phyloP scores from a whole-genome alignment of 352 stramenopile species.

The Pythium periplocum region DNA sequence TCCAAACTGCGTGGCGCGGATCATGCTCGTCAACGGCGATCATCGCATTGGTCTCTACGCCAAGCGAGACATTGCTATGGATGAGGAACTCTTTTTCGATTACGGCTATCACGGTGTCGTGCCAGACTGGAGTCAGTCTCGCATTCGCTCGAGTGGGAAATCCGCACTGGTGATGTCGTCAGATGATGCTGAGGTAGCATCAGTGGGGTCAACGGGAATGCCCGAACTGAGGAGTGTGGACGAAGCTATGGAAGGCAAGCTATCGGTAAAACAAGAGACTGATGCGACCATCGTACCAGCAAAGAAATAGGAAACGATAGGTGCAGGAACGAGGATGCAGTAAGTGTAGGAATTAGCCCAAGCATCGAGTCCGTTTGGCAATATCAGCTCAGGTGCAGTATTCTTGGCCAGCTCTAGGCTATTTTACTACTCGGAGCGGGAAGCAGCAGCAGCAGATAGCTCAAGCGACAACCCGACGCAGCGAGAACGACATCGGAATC shows the following conservation, averaged over 20 bases:
- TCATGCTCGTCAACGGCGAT: conserved; percentile 90
- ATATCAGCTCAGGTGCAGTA: no score
- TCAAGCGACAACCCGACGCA: not conserved
- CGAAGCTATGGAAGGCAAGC: not conserved
- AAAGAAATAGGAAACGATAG: not conserved
- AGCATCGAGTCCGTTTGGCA: no score
- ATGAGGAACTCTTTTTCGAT: conserved; percentile 86
- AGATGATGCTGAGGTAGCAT: not conserved
- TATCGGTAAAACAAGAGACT: not conserved
- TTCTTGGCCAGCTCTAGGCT: no score
- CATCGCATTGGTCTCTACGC: conserved; percentile 93
- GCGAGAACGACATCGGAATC: not conserved
- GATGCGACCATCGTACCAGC: conserved; percentile 1
- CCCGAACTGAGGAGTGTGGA: not conserved
- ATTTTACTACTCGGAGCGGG: no score
- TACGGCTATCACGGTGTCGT: conserved; percentile 81
- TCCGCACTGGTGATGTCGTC: conserved; percentile 1
- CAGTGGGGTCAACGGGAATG: not conserved
- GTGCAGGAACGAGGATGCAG: no score
- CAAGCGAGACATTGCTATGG: conserved; percentile 74
- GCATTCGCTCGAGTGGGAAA: conserved; percentile 24
- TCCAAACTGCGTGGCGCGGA: conserved; percentile 84
- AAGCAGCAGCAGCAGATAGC: no score
- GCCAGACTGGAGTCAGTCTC: conserved; percentile 71
- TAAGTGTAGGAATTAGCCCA: no score